Percentiles rank a stretch among this genome's conserved stretches.
Evolutionary conservation across 1,284 basidiomycete species (phyloP).

Genomic region (Fomitiporia mediterranea): DNA sequence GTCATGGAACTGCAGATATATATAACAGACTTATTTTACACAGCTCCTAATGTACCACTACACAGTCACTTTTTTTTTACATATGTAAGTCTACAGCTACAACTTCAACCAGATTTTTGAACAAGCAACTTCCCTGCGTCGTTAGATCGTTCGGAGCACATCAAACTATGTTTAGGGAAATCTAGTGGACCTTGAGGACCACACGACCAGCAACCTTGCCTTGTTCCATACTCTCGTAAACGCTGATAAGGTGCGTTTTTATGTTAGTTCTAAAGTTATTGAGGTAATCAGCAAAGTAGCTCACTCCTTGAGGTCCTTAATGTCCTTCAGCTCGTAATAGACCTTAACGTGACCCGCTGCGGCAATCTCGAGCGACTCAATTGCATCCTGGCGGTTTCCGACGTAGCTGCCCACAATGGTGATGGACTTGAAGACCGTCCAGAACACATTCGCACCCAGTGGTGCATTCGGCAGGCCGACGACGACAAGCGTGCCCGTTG

Average conservation of each 20-base stretch:
- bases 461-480: slow-evolving; percentile 53
- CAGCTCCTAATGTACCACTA: too few relatives aligned
- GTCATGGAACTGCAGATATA: too few relatives aligned
- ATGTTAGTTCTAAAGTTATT: too few relatives aligned
- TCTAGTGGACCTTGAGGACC: slow-evolving; percentile 32
- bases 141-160: too few relatives aligned
- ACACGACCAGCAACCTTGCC: slow-evolving; percentile 39
- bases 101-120: too few relatives aligned
- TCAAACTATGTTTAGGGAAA: too few relatives aligned
- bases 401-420: slow-evolving; percentile 57
- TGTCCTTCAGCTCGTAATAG: slow-evolving; percentile 40
- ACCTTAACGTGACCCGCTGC: slow-evolving; percentile 60
- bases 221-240: slow-evolving; percentile 38
- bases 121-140: too few relatives aligned
- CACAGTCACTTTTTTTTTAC: too few relatives aligned
- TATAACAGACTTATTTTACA: too few relatives aligned
- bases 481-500: slow-evolving; percentile 53
- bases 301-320: slow-evolving; percentile 47
- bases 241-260: slow-evolving; percentile 19
- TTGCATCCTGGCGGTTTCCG: slow-evolving; percentile 59
- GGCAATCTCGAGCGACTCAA: slow-evolving; percentile 62
- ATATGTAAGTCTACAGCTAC: too few relatives aligned
- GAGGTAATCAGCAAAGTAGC: slow-evolving; percentile 24
- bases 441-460: slow-evolving; percentile 50
- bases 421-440: slow-evolving; percentile 51